Base-by-base conservation (phyloP, 2,329 filamentous ascomycete species). In the Apiospora hydei region DNA sequence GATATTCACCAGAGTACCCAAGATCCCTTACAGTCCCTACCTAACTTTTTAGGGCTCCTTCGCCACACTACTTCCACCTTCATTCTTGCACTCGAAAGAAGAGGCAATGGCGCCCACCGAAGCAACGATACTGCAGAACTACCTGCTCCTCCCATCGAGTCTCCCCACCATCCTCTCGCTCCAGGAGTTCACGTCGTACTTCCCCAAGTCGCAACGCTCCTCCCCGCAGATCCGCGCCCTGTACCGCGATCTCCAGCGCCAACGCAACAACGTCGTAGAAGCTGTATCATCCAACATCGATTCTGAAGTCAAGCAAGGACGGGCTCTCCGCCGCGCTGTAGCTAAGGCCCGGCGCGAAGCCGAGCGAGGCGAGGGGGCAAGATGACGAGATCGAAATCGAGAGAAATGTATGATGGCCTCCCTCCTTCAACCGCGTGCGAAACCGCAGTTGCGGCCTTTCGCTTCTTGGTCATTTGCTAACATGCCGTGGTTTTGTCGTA, bases 211-310 rank as follows among this genome's bases (percentile, higher is more conserved):
- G 51, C 85, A 91, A 69, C 92, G 91, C 72, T 84, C 87, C 34
- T 92, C 91, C 67, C 89, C 92, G 0, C 90, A 92, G 71, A 87
- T 96, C 67, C 89, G 90, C 71, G 85, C 87, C 0, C 86, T 98
- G 6, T 97, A 97, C 80, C 90, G 93, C 67, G 93, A 96, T 80
- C 87, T 97, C 3, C 93, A 96, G 77, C 88, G 91, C 72, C 89
- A 95, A 79, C 90, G 94, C 71, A 90, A 91, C 73, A 86, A 88
- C 67, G 85, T 92, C 14, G 87, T 94, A 70, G 93, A 96, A 76
- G 81, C 84, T 4, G 91, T 97, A 18, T 86, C 90, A 78, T 81
- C 82, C 11, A 93, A 90, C 76, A 92, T 95, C 72, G 86, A 87
- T 8, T 83, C 83, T n/a, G 92, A 95, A 80, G 87, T 88, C 67